A percentile compares a stretch with the other conserved stretches of the same genome.
These are phyloP conservation scores for Apophysomyces sp. DNA, from an alignment of 371 early-diverging fungal species.

Conservation along the genomic window DNA sequence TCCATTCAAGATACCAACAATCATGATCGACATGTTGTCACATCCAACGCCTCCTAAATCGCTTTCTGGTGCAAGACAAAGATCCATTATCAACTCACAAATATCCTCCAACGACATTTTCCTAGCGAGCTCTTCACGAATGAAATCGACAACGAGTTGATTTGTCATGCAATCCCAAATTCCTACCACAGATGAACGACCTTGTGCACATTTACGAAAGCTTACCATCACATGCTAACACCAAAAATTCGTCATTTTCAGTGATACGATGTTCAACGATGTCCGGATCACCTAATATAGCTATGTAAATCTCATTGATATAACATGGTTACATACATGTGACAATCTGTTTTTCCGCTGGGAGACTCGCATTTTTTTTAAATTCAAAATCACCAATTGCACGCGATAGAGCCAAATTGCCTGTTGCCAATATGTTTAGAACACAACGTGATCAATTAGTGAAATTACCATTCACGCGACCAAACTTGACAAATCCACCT, in stretches of 20 bases:
- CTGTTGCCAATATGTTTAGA: slow-evolving; percentile 22
- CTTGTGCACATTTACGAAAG: background rate
- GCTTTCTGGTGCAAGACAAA: slow-evolving; percentile 85
- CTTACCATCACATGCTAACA: slow-evolving; percentile 95
- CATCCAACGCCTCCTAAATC: slow-evolving; percentile 92
- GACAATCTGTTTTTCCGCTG: slow-evolving; percentile 90
- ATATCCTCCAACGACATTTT: slow-evolving; percentile 60
- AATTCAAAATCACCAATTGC: slow-evolving; percentile 99
- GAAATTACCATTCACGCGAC: slow-evolving; percentile 88
- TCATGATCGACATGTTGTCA: slow-evolving; percentile 98
- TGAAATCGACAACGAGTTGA: slow-evolving; percentile 86
- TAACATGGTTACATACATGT: slow-evolving; percentile 52
- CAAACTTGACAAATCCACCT: slow-evolving; percentile 96
- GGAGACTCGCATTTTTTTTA: slow-evolving; percentile 75
- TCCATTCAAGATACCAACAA: slow-evolving; percentile 86
- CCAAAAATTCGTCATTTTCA: slow-evolving; percentile 86
- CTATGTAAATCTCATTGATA: background rate
- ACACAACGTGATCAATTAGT: background rate
- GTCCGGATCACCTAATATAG: slow-evolving; percentile 74
- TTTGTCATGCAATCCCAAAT: slow-evolving; percentile 97
- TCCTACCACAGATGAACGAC: slow-evolving; percentile 40
- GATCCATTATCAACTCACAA: slow-evolving; percentile 89
- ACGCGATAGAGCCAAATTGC: slow-evolving; percentile 92
- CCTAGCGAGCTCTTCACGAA: slow-evolving; percentile 65
- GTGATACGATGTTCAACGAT: slow-evolving; percentile 61